Evolutionary conservation across 1,284 basidiomycete genomes (phyloP), one percentile per base, ranked within the genome.

Genomic region (Marasmius fiardii): DNA sequence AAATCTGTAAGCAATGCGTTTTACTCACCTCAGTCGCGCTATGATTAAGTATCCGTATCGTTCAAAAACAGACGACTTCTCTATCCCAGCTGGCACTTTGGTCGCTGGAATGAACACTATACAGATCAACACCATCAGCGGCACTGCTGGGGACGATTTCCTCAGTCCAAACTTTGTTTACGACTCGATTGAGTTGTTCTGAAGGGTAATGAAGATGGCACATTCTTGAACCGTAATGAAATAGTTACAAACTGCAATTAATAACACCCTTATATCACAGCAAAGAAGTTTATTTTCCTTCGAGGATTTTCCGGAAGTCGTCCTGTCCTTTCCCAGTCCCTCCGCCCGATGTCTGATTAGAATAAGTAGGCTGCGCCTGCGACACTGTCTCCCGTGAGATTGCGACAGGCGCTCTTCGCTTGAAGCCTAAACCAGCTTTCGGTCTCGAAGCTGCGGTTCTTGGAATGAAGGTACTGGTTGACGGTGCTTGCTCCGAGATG

Each of bases 251-350:
- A 16, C 11, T 16, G 10, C 28, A 4, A 31, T 12, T n/a, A 28
- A 7, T 11, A 10, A 31, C 28, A 31, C 28, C 28, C n/a, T n/a
- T n/a, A n/a, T n/a, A n/a, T n/a, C n/a, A n/a, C 28, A 31, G 28
- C 28, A 31, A 10, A 4, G 4, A 4, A 31, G 4, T 10, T 48
- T 49, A 58, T 33, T 52, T 43, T 21, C 63, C 64, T 61, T 72
- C 69, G 54, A 92, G 66, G 86, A 92, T 88, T 67, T 85, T 90
- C 58, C 90, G 76, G 65, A 93, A 93, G 65, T 92, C 89, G 62
- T 92, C 85, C 67, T 92, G 90, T 2, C 81, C 83, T 67, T 85
- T 82, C 47, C 63, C 70, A 58, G 28, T 31, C 10, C 64, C 60
- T 44, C 52, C 53, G 50, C 63, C 59, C 45, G 63, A 28, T 16